Evolutionary conservation across 2,329 filamentous ascomycete genomes (phyloP), one percentile per base, ranked within the genome.

Genomic region (Phyllosticta citribraziliensis): DNA sequence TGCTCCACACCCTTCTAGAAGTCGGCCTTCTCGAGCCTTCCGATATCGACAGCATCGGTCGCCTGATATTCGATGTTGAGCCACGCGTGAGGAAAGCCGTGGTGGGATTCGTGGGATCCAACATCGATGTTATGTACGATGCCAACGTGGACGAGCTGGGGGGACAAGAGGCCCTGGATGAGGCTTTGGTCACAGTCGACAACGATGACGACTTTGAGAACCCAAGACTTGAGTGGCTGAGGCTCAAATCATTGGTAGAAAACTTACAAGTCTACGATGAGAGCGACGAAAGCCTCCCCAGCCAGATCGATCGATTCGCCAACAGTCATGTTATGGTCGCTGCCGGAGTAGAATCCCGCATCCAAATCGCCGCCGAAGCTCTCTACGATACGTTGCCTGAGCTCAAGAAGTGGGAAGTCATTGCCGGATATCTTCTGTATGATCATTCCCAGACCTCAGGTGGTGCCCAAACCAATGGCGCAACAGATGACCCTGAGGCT

Each of bases 361-460:
- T 95, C 67, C 88, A 89, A 2, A 81, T 96, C 27, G 93, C 93
- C 19, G 88, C 91, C 0, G 89, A 96, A 71, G 88, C 87, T 0
- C 80, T 97, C 4, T 96, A 90, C 68, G 89, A 94, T 64, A 87
- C 88, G 67, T 83, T 97, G 63, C 80, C 85, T 0, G 90, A 94
- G 67, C 82, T 97, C 30, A 84, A 85, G 66, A 86, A 91, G 62
- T 99, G 94, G 94, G 89, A 96, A 70, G 82, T 88, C 4, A 75
- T 99, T 61, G 88, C 91, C 25, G 91, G 91, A 17, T 99, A 97
- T 72, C 82, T 99, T 6, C 79, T 99, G 1, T 96, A 90, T 70
- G 94, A 99, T 68, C 92, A 97, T 73, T 94, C 91, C 0, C 70
- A 72, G 30, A 70, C 69, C 20, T 19, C 60, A 20, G 81, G 80